phyloP scores from a whole-genome alignment of 306 rosid genomes.

The Trifolium fragiferum region DNA sequence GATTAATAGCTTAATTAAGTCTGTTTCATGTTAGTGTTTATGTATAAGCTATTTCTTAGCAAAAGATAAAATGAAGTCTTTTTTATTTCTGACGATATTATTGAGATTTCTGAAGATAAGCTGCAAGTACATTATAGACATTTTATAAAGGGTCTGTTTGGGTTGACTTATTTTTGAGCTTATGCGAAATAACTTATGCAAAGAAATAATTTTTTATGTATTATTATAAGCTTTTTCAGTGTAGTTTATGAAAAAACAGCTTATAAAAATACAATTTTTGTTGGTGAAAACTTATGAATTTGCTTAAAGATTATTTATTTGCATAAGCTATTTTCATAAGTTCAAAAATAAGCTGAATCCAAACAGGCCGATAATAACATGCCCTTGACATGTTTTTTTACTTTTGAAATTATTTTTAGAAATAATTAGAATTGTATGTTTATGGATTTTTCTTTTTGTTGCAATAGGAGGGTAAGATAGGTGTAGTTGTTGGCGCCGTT shows the following conservation, averaged over 20 bases:
- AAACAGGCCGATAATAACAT: not conserved
- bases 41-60: not conserved
- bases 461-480: conserved; percentile 56
- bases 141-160: too few relatives aligned
- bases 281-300: too few relatives aligned
- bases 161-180: too few relatives aligned
- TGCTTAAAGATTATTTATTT: too few relatives aligned
- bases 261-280: too few relatives aligned
- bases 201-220: too few relatives aligned
- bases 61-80: too few relatives aligned
- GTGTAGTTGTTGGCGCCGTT: conserved; percentile 63
- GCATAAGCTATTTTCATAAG: not conserved
- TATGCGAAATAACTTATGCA: too few relatives aligned
- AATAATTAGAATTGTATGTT: not conserved
- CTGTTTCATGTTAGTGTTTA: not conserved
- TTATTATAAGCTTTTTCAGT: too few relatives aligned
- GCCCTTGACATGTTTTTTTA: not conserved
- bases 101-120: not conserved
- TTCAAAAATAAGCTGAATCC: too few relatives aligned
- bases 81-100: too few relatives aligned
- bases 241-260: not conserved
- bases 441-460: not conserved
- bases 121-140: not conserved
- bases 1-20: not conserved
- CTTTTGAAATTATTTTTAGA: not conserved